Conservation (phyloP, 1,284 basidiomycete genomes). For the Melanopsichium pennsylvanicum region DNA sequence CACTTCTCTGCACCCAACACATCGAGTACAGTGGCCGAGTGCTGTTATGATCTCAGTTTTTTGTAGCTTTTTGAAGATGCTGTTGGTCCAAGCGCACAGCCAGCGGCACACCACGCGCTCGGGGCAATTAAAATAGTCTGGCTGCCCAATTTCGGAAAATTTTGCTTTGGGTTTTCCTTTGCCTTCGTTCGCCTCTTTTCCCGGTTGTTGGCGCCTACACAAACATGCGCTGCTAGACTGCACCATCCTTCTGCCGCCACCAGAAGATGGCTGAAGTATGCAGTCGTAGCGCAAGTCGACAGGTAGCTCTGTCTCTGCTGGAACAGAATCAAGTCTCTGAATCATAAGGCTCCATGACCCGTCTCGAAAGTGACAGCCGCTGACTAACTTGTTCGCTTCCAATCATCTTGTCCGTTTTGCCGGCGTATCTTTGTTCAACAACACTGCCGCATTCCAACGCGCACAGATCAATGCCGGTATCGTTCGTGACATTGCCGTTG, state of each 20-base stretch:
- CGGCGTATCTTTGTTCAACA: too few relatives aligned
- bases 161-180: not conserved
- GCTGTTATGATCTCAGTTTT: constrained; percentile 1
- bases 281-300: too few relatives aligned
- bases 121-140: not conserved
- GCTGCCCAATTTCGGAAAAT: constrained; percentile 11
- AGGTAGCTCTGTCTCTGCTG: too few relatives aligned
- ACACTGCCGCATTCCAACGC: not conserved
- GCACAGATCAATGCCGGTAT: constrained; percentile 96
- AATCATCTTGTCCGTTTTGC: too few relatives aligned
- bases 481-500: constrained; percentile 88
- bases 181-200: not conserved
- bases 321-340: too few relatives aligned
- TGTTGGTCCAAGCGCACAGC: constrained; percentile 36
- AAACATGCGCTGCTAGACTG: constrained; percentile 10
- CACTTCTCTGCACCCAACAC: constrained; percentile 6
- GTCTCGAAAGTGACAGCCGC: too few relatives aligned
- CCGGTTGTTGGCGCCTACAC: too few relatives aligned
- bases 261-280: too few relatives aligned
- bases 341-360: too few relatives aligned
- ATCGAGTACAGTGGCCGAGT: constrained; percentile 4
- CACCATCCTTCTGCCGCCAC: too few relatives aligned
- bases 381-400: too few relatives aligned
- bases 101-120: not conserved
- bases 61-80: constrained; percentile 7